Conservation (phyloP, 78 protist genomes). For the Pigoraptor vietnamica region DNA sequence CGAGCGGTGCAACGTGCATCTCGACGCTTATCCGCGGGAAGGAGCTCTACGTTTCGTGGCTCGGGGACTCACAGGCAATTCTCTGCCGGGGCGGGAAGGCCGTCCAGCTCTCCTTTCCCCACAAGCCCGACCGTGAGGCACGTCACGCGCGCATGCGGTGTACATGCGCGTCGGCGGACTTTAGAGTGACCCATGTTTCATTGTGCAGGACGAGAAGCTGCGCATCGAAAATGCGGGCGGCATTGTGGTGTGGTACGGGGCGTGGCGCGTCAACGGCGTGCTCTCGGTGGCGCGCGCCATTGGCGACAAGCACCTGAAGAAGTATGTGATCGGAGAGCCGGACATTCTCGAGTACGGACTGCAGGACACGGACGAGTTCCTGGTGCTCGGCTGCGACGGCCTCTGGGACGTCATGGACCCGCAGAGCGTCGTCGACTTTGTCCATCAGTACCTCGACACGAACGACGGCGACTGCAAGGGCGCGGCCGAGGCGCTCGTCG, state of each 20-base stretch:
- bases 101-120: background rate
- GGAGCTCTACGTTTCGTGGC: background rate
- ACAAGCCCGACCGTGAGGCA: background rate
- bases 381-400: conserved; percentile 49
- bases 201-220: background rate
- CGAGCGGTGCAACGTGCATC: background rate
- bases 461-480: background rate
- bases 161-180: background rate
- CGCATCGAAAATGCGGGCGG: background rate
- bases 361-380: conserved; percentile 28
- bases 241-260: background rate
- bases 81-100: background rate
- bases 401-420: conserved; percentile 50
- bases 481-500: background rate
- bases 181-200: background rate
- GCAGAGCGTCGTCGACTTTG: background rate
- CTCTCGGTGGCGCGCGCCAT: background rate
- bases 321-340: background rate
- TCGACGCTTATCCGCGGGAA: background rate
- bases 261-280: background rate
- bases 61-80: background rate
- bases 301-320: background rate
- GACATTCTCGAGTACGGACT: background rate
- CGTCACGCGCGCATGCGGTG: background rate
- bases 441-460: background rate